phyloP scores from a whole-genome alignment of 2,329 filamentous ascomycete genomes.

The Sordariomycetes sp. region DNA sequence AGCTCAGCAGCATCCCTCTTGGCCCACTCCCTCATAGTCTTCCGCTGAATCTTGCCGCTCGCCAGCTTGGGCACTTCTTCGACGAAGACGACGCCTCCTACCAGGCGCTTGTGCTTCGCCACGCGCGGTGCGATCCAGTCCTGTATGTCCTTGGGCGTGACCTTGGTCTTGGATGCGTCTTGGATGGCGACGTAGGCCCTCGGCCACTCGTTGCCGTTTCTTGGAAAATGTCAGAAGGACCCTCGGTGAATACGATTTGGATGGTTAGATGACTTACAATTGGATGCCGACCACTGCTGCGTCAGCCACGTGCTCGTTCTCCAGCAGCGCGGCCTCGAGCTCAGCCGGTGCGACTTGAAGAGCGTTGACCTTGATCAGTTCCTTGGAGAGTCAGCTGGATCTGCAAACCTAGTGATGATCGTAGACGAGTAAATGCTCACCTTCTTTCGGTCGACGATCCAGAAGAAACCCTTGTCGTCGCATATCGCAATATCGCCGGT shows the following conservation, averaged over 20 bases:
- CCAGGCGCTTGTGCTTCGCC: constrained; percentile 41
- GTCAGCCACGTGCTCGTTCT: constrained; percentile 41
- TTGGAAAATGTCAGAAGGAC: too few relatives aligned
- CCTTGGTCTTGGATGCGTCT: constrained; percentile 30
- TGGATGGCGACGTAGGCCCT: constrained; percentile 43
- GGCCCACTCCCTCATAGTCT: constrained; percentile 46
- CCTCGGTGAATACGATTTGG: constrained; percentile 3
- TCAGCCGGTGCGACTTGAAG: constrained; percentile 53
- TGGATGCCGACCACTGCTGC: constrained; percentile 45
- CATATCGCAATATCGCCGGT: constrained; percentile 48
- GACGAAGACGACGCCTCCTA: constrained; percentile 43
- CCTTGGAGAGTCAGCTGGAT: constrained; percentile 21
- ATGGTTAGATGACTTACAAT: constrained; percentile 20
- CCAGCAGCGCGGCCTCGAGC: constrained; percentile 39
- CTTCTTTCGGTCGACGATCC: constrained; percentile 39
- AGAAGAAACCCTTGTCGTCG: constrained; percentile 36
- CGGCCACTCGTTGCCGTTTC: constrained; percentile 38
- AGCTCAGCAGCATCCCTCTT: constrained; percentile 36
- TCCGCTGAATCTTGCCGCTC: constrained; percentile 49
- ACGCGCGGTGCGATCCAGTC: constrained; percentile 34
- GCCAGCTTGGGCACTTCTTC: constrained; percentile 47
- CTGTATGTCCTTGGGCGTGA: constrained; percentile 43
- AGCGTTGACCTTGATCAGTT: constrained; percentile 51
- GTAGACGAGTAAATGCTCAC: constrained; percentile 11
- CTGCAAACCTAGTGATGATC: constrained; percentile 1